These are phyloP conservation scores for Penicillium hesseltinei DNA, from an alignment of 2,329 filamentous ascomycete genomes.

Conservation along the genomic window DNA sequence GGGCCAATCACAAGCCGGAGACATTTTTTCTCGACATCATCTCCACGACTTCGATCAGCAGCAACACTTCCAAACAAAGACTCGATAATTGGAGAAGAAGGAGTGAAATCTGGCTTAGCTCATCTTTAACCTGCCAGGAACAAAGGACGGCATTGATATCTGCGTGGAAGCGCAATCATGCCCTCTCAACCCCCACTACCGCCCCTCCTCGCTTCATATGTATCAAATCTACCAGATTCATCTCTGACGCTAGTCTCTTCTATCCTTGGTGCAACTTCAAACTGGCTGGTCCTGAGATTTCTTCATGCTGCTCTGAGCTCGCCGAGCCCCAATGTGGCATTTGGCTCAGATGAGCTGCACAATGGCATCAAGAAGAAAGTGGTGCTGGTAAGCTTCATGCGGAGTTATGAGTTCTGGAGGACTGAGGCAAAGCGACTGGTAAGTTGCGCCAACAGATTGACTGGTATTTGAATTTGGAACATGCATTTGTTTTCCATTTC, in stretches of 20 bases:
- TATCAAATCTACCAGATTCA: conserved; percentile 34
- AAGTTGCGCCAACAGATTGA: conserved; percentile 24
- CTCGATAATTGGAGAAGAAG: not conserved
- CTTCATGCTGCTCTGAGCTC: conserved; percentile 48
- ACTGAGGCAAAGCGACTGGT: conserved; percentile 68
- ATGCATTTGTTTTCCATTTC: not conserved
- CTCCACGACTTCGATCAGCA: conserved; percentile 9
- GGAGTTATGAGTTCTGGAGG: conserved; percentile 76
- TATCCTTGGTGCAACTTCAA: conserved; percentile 49
- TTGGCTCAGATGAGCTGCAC: conserved; percentile 25
- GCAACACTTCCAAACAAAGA: conserved; percentile 8
- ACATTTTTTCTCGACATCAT: conserved; percentile 27
- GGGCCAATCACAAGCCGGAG: conserved; percentile 26
- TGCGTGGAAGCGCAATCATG: conserved; percentile 27
- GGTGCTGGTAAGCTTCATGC: conserved; percentile 78
- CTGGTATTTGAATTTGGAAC: not conserved
- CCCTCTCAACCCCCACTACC: conserved; percentile 42
- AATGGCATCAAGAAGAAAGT: conserved; percentile 51
- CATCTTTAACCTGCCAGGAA: not conserved
- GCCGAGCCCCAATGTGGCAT: conserved; percentile 14
- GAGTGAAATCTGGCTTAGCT: not conserved
- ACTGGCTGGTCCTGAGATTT: conserved; percentile 57
- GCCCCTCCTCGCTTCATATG: conserved; percentile 40
- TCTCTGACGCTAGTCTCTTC: conserved; percentile 46
- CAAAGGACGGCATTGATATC: not conserved